Base-by-base conservation (phyloP, 2,329 filamentous ascomycete genomes). In the Colletotrichum tropicale region DNA sequence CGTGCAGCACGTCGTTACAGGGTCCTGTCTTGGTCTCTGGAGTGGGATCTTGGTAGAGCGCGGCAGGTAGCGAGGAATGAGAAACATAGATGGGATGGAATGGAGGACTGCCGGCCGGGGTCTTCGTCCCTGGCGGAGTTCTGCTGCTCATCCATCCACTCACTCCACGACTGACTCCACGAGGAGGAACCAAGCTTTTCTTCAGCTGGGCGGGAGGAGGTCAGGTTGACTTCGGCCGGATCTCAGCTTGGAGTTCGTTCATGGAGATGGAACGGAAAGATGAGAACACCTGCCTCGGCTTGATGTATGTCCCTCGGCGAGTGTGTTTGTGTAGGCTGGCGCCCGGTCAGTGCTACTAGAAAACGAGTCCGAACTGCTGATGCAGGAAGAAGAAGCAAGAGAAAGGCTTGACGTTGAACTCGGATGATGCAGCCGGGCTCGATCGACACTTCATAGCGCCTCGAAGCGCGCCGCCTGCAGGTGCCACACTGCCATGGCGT, bases 11-110 rank as follows among this genome's bases (percentile, higher is more conserved):
- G 32, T 60, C 43, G 26, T 58, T 48, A 48, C 69, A 66, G 61
- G 43, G 64, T 58, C 62, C 26, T 61, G 58, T 56, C 66, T 38
- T 55, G 30, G 60, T 62, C 18, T 32, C 58, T 61, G 18, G 58
- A 61, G 43, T 52, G 43, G 43, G 32, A 61, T 64, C 32, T 26
- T 64, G 61, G 34, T 64, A 26, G 61, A 36, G 0, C 24, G 0
- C 30, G 61, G 61, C 43, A 52, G 43, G 43, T 21, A 52, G 43
- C 43, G 43, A 52, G n/a, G n/a, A 52, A 52, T 21, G 28, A 64
- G 70, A 65, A 68, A 73, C 43, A 68, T 16, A 68, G 56, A 75
- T 75, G 73, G 70, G 73, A 73, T 68, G 70, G 61, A 67, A 36
- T 15, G 21, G n/a, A 3, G n/a, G 64, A 64, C 24, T 26, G n/a